Evolutionary conservation across 1,284 basidiomycete species (phyloP).

Genomic region (Mycena sp.): DNA sequence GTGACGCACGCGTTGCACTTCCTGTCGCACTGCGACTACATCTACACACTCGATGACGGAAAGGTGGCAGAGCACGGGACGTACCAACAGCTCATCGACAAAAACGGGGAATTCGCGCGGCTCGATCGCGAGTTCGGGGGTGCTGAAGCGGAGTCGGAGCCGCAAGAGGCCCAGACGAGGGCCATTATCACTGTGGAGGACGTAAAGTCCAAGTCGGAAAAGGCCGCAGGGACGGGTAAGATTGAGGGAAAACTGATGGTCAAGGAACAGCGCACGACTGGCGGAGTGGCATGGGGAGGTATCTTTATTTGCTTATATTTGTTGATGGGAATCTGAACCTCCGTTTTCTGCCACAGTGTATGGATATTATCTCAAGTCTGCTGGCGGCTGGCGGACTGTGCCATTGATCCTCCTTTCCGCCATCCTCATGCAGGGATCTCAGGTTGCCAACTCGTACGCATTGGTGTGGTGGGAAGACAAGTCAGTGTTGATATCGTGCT

Average conservation of each 20-base stretch:
- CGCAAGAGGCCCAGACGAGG: conserved; percentile 27
- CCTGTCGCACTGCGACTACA: conserved; percentile 71
- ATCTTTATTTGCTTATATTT: conserved; percentile 5
- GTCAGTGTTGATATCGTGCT: conserved; percentile 45
- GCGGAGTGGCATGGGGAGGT: conserved; percentile 68
- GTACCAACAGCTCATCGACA: conserved; percentile 61
- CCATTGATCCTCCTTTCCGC: conserved; percentile 65
- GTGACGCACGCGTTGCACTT: conserved; percentile 85
- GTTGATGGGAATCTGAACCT: not conserved
- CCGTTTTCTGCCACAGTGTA: conserved; percentile 61
- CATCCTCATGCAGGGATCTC: conserved; percentile 70
- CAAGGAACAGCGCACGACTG: conserved; percentile 70
- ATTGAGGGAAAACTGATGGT: conserved; percentile 72
- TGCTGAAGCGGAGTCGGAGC: conserved; percentile 42
- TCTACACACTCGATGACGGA: conserved; percentile 71
- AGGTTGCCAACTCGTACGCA: conserved; percentile 64
- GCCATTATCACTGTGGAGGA: conserved; percentile 39
- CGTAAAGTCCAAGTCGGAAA: conserved; percentile 48
- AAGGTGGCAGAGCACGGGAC: conserved; percentile 73
- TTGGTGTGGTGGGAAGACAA: conserved; percentile 81
- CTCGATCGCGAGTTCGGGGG: conserved; percentile 76
- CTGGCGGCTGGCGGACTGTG: conserved; percentile 61
- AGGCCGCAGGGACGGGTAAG: conserved; percentile 63
- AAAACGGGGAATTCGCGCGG: conserved; percentile 65
- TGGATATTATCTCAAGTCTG: conserved; percentile 70